A percentile compares a stretch with the other conserved stretches of the same genome.
Evolutionary conservation across 2,329 filamentous ascomycete species (phyloP).

Genomic region (Pseudonectria foliicola): DNA sequence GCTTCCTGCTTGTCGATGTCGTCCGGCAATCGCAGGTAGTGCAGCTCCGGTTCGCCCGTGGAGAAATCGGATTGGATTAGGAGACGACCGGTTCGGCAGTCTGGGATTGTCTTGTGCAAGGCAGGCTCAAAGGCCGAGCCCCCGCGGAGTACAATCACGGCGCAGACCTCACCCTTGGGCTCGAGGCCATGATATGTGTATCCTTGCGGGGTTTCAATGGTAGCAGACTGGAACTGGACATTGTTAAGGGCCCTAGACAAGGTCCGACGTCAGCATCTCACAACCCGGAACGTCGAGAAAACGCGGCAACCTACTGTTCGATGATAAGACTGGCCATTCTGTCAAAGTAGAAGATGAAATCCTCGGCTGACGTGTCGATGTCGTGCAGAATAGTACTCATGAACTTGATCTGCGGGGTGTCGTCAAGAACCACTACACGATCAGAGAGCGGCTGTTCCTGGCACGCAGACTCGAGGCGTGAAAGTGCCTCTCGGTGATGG

Average conservation of each 20-base stretch:
- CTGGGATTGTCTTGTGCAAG: constrained; percentile 82
- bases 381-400: constrained; percentile 91
- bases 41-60: constrained; percentile 85
- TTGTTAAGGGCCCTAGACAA: constrained; percentile 63
- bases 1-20: constrained; percentile 69
- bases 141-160: constrained; percentile 81
- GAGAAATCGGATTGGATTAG: constrained; percentile 83
- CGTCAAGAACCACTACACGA: constrained; percentile 66
- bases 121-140: constrained; percentile 85
- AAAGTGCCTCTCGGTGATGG: constrained; percentile 72
- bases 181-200: constrained; percentile 64
- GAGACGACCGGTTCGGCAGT: constrained; percentile 81
- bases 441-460: constrained; percentile 66
- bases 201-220: constrained; percentile 65
- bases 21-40: constrained; percentile 74
- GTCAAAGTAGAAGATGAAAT: constrained; percentile 98
- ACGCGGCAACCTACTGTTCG: constrained; percentile 52
- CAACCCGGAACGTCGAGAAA: not conserved
- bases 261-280: constrained; percentile 8
- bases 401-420: constrained; percentile 72
- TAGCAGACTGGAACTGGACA: constrained; percentile 57
- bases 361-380: constrained; percentile 69
- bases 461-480: constrained; percentile 64
- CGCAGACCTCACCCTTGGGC: constrained; percentile 68
- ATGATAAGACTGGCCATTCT: constrained; percentile 77